Evolutionary conservation across 2,329 filamentous ascomycete genomes (phyloP), one percentile per base, ranked within the genome.

Genomic region (Colletotrichum sp.): DNA sequence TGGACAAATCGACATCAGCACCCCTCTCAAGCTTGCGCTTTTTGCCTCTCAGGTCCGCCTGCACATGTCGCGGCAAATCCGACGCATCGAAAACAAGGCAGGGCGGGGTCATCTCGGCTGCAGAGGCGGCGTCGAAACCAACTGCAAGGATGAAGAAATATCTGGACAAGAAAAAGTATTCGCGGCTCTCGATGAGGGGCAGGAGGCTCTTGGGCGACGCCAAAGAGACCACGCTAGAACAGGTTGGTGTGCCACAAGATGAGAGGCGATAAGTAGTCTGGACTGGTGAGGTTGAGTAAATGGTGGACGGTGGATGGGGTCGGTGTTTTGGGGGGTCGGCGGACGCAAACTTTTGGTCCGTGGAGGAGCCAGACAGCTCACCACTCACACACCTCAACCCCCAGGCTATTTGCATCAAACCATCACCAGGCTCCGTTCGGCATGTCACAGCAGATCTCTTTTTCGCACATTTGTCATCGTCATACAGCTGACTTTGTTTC

Each of bases 171-270:
- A 52, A 22, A 52, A 52, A 52, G 44, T 52, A 52, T 52, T 52
- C 44, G 44, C 44, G 44, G n/a, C 44, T 52, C 44, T 52, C 84
- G 64, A 82, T 82, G 30, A 84, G 86, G 8, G 91, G 92, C 24
- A 85, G 84, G 57, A 82, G 88, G 74, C 71, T 93, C 71, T 82
- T 93, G 64, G 85, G 83, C 5, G 90, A 93, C 80, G 84, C 92
- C 67, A 89, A 91, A 79, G 89, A 91, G 82, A 85, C 84, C 75
- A 92, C 85, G 81, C 84, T 93, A 55, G 90, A 93, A 80, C 89
- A 92, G 87, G 92, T 93, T 81, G 84, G 86, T 84, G 28, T 28
- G 13, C 22, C 24, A 39, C 30, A 24, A 26, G 75, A 55, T 32
- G 8, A 32, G 22, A 16, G 36, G 16, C 15, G 24, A 36, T 22